Conservation (phyloP, 73 alveolate species). For the Tetrahymena elliotti region DNA sequence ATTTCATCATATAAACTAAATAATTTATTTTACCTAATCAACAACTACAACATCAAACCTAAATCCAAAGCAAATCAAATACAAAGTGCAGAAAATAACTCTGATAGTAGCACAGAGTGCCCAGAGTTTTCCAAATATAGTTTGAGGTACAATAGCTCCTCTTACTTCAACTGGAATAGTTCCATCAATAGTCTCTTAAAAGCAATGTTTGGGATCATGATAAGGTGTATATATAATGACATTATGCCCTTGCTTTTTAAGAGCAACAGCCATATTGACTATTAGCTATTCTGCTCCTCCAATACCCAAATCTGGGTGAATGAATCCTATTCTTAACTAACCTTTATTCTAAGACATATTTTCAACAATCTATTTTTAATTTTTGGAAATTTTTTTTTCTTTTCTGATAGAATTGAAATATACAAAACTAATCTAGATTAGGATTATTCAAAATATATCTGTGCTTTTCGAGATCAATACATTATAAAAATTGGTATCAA, state of each 20-base stretch:
- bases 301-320: slow-evolving; percentile 97
- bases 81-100: slow-evolving; percentile 84
- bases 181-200: slow-evolving; percentile 84
- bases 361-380: background rate
- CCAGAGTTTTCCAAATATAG: slow-evolving; percentile 69
- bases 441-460: too few relatives aligned
- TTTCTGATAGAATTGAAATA: background rate
- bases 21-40: slow-evolving; percentile 80
- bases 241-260: slow-evolving; percentile 77
- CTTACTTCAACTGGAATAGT: slow-evolving; percentile 75
- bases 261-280: slow-evolving; percentile 89
- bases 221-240: slow-evolving; percentile 90
- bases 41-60: slow-evolving; percentile 78
- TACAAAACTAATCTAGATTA: too few relatives aligned
- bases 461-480: too few relatives aligned
- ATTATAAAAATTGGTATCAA: too few relatives aligned
- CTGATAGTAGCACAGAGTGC: slow-evolving; percentile 93
- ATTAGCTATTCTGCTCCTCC: slow-evolving; percentile 98
- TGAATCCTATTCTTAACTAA: slow-evolving; percentile 57
- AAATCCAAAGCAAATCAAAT: slow-evolving; percentile 84
- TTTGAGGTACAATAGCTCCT: slow-evolving; percentile 82
- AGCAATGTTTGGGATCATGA: slow-evolving; percentile 88
- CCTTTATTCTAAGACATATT: background rate
- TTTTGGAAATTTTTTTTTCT: background rate
- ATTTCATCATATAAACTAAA: too few relatives aligned